Evolutionary conservation across 1,139 yeast genomes (phyloP).

Genomic region (Hanseniaspora gamundiae): DNA sequence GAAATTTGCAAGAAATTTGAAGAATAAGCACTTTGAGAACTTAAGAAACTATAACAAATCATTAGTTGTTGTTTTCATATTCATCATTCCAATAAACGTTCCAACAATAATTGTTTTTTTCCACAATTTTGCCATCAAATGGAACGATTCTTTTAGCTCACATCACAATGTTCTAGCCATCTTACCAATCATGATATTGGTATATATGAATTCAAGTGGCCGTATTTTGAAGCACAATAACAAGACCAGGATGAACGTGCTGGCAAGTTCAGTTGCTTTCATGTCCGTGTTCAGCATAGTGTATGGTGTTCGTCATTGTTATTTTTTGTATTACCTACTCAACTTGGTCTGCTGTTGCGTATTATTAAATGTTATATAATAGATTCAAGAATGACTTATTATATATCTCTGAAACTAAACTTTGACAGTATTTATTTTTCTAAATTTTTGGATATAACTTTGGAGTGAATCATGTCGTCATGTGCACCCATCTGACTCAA

Average conservation of each 20-base stretch:
- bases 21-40: conserved; percentile 10
- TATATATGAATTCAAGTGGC: conserved; percentile 33
- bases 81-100: conserved; percentile 56
- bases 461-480: not conserved
- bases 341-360: conserved; percentile 43
- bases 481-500: not conserved
- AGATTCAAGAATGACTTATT: no score
- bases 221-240: conserved; percentile 16
- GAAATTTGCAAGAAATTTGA: conserved; percentile 12
- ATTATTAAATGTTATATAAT: conserved; percentile 12
- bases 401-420: no score
- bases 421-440: not conserved
- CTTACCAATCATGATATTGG: conserved; percentile 45
- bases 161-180: conserved; percentile 64
- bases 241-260: conserved; percentile 21
- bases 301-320: conserved; percentile 59
- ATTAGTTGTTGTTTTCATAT: conserved; percentile 44
- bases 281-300: conserved; percentile 42
- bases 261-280: conserved; percentile 29
- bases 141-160: conserved; percentile 68
- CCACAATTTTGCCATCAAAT: conserved; percentile 53
- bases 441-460: not conserved
- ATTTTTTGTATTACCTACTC: conserved; percentile 57
- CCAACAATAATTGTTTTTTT: conserved; percentile 61
- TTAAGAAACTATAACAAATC: conserved; percentile 42